Evolutionary conservation across 371 early-diverging fungal species (phyloP).

Genomic region (Apophysomyces variabilis): DNA sequence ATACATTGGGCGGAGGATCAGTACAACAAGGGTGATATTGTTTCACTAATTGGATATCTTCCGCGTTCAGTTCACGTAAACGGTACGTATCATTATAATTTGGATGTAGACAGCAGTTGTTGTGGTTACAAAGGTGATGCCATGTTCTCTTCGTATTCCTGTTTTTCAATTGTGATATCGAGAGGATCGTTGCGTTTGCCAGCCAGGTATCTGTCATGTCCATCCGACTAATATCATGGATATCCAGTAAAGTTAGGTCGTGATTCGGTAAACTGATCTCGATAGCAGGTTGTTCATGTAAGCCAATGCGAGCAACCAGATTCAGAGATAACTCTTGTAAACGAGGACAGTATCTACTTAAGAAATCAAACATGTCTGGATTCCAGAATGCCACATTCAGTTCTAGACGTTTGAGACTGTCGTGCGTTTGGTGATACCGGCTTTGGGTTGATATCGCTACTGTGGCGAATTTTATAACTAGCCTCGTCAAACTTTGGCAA

Average conservation of each 20-base stretch:
- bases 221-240: constrained; percentile 1
- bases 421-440: background rate
- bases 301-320: background rate
- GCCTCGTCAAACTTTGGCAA: background rate
- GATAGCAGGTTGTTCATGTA: background rate
- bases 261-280: constrained; percentile 1
- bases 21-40: background rate
- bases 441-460: background rate
- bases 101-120: constrained; percentile 3
- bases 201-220: background rate
- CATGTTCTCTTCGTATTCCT: background rate
- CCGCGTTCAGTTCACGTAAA: background rate
- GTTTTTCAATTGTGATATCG: background rate
- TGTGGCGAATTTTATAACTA: background rate
- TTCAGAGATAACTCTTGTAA: background rate
- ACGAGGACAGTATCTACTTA: background rate
- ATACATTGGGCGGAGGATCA: background rate
- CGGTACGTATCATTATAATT: background rate
- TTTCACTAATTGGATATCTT: background rate
- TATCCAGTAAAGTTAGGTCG: background rate
- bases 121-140: constrained; percentile 1
- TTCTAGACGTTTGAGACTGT: constrained; percentile 4
- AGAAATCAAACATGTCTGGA: background rate
- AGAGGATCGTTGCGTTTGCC: constrained; percentile 4
- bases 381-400: constrained; percentile 5